Conservation (phyloP, 139 green algal species). For the Gonium pectorale region DNA sequence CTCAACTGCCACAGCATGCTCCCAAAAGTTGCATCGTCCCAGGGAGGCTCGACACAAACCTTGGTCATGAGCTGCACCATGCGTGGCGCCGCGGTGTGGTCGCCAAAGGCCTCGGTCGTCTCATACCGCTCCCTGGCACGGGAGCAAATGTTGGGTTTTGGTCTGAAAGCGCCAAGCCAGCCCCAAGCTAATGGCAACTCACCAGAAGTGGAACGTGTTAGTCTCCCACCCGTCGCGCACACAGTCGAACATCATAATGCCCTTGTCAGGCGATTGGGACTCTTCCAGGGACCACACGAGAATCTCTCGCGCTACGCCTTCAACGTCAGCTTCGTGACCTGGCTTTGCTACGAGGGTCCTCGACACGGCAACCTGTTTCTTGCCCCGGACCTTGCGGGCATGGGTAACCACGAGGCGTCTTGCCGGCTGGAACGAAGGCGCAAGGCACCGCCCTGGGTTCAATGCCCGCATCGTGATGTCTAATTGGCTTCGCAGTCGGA, state of each 20-base stretch:
- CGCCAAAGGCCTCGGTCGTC: conserved; percentile 62
- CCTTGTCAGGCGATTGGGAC: conserved; percentile 44
- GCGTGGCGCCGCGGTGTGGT: conserved; percentile 63
- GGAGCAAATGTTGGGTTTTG: too few species aligned
- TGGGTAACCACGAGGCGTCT: not conserved
- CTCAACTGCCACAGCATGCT: too few species aligned
- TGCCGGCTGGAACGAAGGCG: too few species aligned
- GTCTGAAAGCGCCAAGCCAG: not conserved
- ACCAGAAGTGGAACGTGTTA: conserved; percentile 79
- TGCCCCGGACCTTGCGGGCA: not conserved
- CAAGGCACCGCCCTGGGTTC: too few species aligned
- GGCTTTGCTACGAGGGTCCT: conserved; percentile 76
- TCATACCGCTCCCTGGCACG: conserved; percentile 71
- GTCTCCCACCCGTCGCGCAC: conserved; percentile 60
- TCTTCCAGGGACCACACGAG: conserved; percentile 53
- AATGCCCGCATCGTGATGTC: too few species aligned
- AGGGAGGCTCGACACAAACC: too few species aligned
- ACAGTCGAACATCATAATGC: conserved; percentile 65
- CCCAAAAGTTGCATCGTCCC: too few species aligned
- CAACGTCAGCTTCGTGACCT: conserved; percentile 57
- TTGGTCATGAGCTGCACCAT: conserved; percentile 69
- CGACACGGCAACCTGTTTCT: conserved; percentile 67
- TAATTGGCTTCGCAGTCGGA: too few species aligned
- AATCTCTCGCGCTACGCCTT: conserved; percentile 63
- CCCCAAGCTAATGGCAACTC: not conserved